Base-by-base conservation (phyloP, 495 filamentous ascomycete species). In the Trichoderma parareesei region DNA sequence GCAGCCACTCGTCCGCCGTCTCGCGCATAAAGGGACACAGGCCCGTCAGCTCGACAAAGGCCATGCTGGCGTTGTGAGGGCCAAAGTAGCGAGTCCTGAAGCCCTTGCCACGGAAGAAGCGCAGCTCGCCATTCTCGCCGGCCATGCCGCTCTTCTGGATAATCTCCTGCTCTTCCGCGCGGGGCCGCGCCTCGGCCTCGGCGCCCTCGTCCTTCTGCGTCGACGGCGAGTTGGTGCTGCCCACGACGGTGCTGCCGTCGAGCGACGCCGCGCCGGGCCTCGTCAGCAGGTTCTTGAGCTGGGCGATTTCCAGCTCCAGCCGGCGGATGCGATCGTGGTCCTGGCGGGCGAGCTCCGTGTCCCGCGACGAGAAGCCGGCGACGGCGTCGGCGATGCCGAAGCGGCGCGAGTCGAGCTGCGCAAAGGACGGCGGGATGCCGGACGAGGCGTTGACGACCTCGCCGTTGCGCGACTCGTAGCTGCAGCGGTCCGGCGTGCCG, bases 71-170 rank as follows among this genome's bases (percentile, higher is more conserved):
- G 65, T 78, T 82, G 60, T 80, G 75, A 0, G 79, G 79, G 3
- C 79, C 79, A 65, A 76, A 77, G 67, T 80, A 82, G 60, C 78
- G 76, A 7, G 76, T 79, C 69, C 78, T 79, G 68, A 79, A 81
- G 61, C 77, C 73, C 61, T 71, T 73, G 65, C 70, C 71, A 8
- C 75, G 68, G 65, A 75, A 72, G 67, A 76, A 77, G 63, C 73
- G 71, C 18, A 75, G 65, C 60, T 78, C 75, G 20, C 74, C 69
- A 35, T 67, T 66, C 38, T 78, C 75, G 61, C 69, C 73, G 14
- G 71, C 74, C 67, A 75, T 70, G 38, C 71, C 76, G 66, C 70
- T 75, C 37, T 71, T 71, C 38, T 74, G 74, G 27, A 72, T 44
- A 48, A 57, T 60, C 18, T 61, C 64, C 38, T 65, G 53, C 40